Percentiles rank a stretch among this genome's conserved stretches.
These are phyloP conservation scores for Rhamnella rubrinervis DNA, from an alignment of 331 rosid species.

Conservation along the genomic window DNA sequence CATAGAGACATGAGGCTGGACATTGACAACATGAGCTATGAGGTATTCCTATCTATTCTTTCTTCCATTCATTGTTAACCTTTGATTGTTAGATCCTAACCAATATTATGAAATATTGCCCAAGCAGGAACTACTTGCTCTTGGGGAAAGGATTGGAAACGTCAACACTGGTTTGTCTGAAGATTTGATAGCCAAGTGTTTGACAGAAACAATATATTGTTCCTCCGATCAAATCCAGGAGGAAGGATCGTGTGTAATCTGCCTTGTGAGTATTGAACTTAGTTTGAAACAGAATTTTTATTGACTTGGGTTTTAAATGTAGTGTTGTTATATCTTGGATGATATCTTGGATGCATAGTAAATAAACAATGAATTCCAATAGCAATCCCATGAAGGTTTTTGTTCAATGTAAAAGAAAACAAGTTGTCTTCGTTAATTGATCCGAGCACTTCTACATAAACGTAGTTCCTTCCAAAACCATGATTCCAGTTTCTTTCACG, in stretches of 20 bases:
- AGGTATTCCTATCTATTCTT: constrained; percentile 42
- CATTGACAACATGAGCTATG: constrained; percentile 78
- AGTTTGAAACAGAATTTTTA: neutral
- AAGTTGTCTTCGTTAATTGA: no score
- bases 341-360: neutral
- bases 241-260: constrained; percentile 66
- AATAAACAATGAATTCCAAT: no score
- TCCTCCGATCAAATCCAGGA: constrained; percentile 69
- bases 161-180: constrained; percentile 81
- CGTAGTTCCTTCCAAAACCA: no score
- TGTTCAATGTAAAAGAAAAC: no score
- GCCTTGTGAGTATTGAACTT: constrained; percentile 52
- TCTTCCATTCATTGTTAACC: neutral
- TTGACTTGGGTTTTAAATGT: neutral
- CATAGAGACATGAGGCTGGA: constrained; percentile 92
- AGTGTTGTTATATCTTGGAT: neutral
- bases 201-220: constrained; percentile 73
- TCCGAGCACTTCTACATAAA: no score
- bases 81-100: neutral
- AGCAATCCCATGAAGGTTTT: no score
- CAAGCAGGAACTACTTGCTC: constrained; percentile 74
- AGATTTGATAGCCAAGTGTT: constrained; percentile 54
- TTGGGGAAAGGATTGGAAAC: constrained; percentile 79
- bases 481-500: no score
- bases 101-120: constrained; percentile 8